Evolutionary conservation across 108 stramenopile species (phyloP).

Genomic region (Cyclotella sp.): DNA sequence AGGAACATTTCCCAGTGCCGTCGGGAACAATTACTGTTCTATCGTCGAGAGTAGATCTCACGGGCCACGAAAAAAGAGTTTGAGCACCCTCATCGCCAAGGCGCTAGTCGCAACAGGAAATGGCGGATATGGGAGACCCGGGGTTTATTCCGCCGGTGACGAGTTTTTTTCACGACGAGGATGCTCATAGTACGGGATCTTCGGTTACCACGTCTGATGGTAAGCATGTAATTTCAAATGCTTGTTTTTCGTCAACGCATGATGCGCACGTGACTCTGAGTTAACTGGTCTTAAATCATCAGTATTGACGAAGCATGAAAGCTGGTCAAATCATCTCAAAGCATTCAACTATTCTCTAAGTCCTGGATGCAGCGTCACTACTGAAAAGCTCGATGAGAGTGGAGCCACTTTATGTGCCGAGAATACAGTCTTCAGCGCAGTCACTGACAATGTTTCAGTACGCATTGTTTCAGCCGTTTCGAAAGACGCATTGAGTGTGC

Average conservation of each 20-base stretch:
- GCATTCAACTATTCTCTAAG: neutral
- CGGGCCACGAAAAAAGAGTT: neutral
- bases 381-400: neutral
- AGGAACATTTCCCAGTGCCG: slow-evolving; percentile 1
- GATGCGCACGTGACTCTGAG: neutral
- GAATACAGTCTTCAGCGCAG: neutral
- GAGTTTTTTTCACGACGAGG: slow-evolving; percentile 8
- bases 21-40: slow-evolving; percentile 5
- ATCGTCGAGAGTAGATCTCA: neutral
- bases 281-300: neutral
- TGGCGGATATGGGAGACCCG: neutral
- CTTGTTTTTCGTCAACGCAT: neutral
- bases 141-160: slow-evolving; percentile 9
- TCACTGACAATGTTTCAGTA: neutral
- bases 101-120: neutral
- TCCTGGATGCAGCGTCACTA: neutral
- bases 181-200: neutral
- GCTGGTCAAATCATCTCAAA: neutral
- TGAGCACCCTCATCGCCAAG: neutral
- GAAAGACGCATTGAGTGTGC: neutral
- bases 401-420: neutral
- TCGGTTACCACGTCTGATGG: neutral
- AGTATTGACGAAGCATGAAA: neutral
- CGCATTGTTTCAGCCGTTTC: neutral
- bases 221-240: neutral